Percentiles rank a stretch among this genome's conserved stretches.
phyloP scores from a whole-genome alignment of 2,329 filamentous ascomycete species.

The Bretziella fagacearum region DNA sequence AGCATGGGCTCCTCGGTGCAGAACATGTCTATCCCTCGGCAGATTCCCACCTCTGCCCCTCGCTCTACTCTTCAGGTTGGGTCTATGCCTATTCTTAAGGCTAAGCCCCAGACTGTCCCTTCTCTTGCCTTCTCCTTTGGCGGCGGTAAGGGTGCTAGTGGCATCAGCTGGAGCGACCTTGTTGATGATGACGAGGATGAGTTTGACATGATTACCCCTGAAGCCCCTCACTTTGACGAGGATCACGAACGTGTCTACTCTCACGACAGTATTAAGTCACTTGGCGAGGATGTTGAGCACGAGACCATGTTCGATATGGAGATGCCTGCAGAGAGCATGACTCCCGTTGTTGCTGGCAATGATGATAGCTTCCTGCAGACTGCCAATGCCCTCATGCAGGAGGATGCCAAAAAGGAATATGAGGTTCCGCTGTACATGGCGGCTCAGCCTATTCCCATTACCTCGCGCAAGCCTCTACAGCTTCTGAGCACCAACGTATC shows the following conservation, averaged over 20 bases:
- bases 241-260: constrained; percentile 60
- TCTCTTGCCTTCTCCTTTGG: constrained; percentile 70
- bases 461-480: not conserved
- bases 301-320: constrained; percentile 17
- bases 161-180: constrained; percentile 98
- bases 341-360: constrained; percentile 23
- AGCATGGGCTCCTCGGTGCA: constrained; percentile 47
- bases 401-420: not conserved
- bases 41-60: constrained; percentile 1
- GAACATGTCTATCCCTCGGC: constrained; percentile 56
- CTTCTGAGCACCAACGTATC: not conserved
- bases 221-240: constrained; percentile 9
- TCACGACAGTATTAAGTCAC: constrained; percentile 43
- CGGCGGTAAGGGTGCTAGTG: constrained; percentile 58
- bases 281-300: constrained; percentile 10
- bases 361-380: constrained; percentile 46
- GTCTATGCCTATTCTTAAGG: constrained; percentile 64
- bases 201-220: constrained; percentile 29
- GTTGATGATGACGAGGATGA: constrained; percentile 79
- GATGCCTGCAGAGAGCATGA: constrained; percentile 17
- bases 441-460: constrained; percentile 1
- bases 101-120: constrained; percentile 50
- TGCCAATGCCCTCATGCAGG: constrained; percentile 31
- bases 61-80: constrained; percentile 27
- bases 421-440: not conserved